Base-by-base conservation (phyloP, 495 filamentous ascomycete species). In the Xylona heveae region DNA sequence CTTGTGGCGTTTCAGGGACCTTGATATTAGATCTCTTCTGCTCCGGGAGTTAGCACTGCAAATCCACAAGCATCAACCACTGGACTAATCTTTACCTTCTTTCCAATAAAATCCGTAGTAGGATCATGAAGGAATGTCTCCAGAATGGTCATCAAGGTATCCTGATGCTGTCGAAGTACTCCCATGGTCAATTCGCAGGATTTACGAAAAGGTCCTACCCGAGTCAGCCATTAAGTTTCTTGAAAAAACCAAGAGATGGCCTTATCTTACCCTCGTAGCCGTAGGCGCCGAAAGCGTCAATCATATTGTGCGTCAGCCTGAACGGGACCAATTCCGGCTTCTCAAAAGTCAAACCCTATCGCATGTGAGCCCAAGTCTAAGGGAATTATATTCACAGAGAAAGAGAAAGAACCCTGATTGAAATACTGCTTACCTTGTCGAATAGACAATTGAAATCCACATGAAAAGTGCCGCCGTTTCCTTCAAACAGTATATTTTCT, bases 381-480 rank as follows among this genome's bases (percentile, higher is more conserved):
- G 23, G 7, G n/a, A 7, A 25, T 7, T 25, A 25, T 25, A 7
- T 30, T 8, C 28, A 30, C 7, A 30, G 16, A 37, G 34, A 19
- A 40, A 24, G 5, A 28, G 16, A 15, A 22, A n/a, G 3, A 22
- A 13, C 13, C 7, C 26, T 24, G n/a, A n/a, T n/a, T n/a, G n/a
- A n/a, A n/a, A n/a, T 8, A 22, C 3, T 16, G 7, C 15, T 9
- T 21, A 19, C 21, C 57, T 95, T 99, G 59, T 99, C 90, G 51
- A 99, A 99, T 14, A 99, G 74, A 54, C 88, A 99, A 54, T 99
- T 99, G 64, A 99, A 99, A 55, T 99, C 88, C 31, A 99, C 88
- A 53, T 99, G 88, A 45, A 95, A 71, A 16, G 90, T 71, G 34
- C 91, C 90, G 28, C 90, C 88, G 38, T 82, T 90, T 22, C 74